Conservation (phyloP, 2,329 filamentous ascomycete genomes). For the Ascochyta koolunga region DNA sequence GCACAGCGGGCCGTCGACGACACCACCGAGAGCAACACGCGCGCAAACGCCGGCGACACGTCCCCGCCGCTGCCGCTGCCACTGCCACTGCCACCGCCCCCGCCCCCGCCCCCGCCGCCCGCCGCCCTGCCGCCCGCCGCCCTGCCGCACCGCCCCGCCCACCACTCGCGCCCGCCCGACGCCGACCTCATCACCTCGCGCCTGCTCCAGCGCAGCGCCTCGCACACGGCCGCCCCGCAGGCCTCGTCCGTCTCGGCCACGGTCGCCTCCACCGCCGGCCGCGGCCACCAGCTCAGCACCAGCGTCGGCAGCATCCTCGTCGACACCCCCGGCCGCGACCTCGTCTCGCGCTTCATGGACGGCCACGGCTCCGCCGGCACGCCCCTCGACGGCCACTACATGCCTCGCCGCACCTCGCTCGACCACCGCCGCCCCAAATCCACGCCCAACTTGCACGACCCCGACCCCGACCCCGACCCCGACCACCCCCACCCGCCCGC, state of each 20-base stretch:
- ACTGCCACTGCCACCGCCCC: conserved; percentile 24
- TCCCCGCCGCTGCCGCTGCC: conserved; percentile 9
- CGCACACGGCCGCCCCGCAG: conserved; percentile 66
- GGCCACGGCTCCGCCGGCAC: conserved; percentile 50
- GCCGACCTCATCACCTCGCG: conserved; percentile 72
- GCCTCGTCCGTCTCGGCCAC: conserved; percentile 67
- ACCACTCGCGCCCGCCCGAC: conserved; percentile 53
- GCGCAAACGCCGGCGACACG: conserved; percentile 19
- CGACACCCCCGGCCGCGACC: conserved; percentile 49
- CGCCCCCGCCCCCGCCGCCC: conserved; percentile 32
- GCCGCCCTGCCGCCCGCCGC: conserved; percentile 36
- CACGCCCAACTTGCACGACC: conserved; percentile 43
- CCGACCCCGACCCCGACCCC: conserved; percentile 25
- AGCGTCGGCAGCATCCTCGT: conserved; percentile 48
- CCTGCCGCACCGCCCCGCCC: conserved; percentile 37
- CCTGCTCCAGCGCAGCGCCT: conserved; percentile 68
- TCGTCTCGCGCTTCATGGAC: conserved; percentile 55
- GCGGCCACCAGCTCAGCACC: conserved; percentile 44
- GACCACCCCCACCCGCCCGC: conserved; percentile 34
- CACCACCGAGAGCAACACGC: conserved; percentile 28
- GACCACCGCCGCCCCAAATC: conserved; percentile 46
- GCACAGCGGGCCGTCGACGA: conserved; percentile 33
- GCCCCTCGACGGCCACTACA: conserved; percentile 47
- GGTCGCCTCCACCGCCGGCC: conserved; percentile 56
- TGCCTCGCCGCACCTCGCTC: conserved; percentile 38